phyloP scores from a whole-genome alignment of 352 stramenopile species.

The Globisporangium irregulare region DNA sequence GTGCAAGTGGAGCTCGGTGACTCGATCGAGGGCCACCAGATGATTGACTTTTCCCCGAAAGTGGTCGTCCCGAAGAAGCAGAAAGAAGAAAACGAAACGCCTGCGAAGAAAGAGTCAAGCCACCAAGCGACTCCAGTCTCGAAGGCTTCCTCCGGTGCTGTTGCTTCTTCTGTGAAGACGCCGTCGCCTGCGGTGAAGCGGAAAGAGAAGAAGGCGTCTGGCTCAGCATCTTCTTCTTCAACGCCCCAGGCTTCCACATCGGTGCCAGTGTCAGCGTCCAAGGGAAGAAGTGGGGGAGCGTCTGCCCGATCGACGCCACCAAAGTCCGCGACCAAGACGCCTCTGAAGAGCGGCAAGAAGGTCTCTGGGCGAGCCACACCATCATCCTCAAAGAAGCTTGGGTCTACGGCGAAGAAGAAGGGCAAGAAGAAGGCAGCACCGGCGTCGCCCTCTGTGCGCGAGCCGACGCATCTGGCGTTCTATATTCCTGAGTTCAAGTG shows the following conservation, averaged over 20 bases:
- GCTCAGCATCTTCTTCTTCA: background rate
- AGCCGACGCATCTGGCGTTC: slow-evolving; percentile 31
- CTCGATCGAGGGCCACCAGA: slow-evolving; percentile 58
- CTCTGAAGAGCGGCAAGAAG: slow-evolving; percentile 29
- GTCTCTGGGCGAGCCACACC: slow-evolving; percentile 11
- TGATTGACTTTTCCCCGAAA: slow-evolving; percentile 46
- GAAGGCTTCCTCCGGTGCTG: background rate
- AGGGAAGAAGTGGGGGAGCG: background rate
- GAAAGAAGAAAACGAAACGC: background rate
- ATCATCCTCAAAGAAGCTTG: slow-evolving; percentile 15
- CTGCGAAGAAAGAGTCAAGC: slow-evolving; percentile 18
- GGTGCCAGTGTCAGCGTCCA: background rate
- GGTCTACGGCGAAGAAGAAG: slow-evolving; percentile 20
- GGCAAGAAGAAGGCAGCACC: slow-evolving; percentile 11
- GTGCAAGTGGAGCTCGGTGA: slow-evolving; percentile 62
- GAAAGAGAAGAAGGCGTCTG: slow-evolving; percentile 19
- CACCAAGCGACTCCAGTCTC: slow-evolving; percentile 16
- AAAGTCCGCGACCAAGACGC: slow-evolving; percentile 19
- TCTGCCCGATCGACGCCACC: slow-evolving; percentile 14
- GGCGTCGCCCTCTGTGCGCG: slow-evolving; percentile 12
- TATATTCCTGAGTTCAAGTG: slow-evolving; percentile 57
- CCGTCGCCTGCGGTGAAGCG: slow-evolving; percentile 36
- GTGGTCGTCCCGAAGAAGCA: slow-evolving; percentile 2
- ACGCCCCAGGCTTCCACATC: background rate
- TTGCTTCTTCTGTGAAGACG: slow-evolving; percentile 5